Base-by-base conservation (phyloP, 768 basidiomycete species). In the Hydnomerulius pinastri region DNA sequence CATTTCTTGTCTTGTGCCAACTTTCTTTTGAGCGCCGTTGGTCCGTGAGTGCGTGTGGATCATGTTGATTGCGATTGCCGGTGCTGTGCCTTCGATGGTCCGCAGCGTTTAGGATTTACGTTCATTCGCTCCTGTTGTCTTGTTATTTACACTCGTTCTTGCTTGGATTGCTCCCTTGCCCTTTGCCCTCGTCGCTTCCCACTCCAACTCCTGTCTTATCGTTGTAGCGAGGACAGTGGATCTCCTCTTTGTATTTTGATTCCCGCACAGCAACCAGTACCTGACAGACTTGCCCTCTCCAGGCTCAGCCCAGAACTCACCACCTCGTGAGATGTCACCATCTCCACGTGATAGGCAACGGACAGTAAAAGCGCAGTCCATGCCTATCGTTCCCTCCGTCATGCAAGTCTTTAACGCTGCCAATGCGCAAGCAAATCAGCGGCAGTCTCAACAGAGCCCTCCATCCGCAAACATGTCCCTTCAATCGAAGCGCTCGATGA, bases 381-480 rank as follows among this genome's bases (percentile, higher is more conserved):
- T 86, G 73, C 81, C 85, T 50, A 69, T 81, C 62, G 81, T 83
- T 4, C 82, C 85, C 21, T 72, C 74, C 18, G 75, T 82, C 42
- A 71, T 78, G 62, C 80, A 82, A 55, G 68, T 83, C 13, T 83
- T 80, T 61, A 59, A 61, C 43, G 54, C 57, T 9, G 68, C 73
- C 65, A 57, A 70, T 52, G 53, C 61, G 59, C 62, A 65, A 60
- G 54, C 72, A 53, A 65, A 66, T 43, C 76, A 78, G 61, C 73
- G 74, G 54, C 64, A 50, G 6, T 15, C 21, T 8, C 68, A 70
- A 12, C 73, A 72, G 38, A 69, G 69, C 51, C 71, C 73, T 40
- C 64, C 72, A 33, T 58, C 65, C 4, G 57, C 67, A 38, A 70
- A 57, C 51, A 41, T 58, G 7, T 64, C 71, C 33, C 70, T 66